Evolutionary conservation across 2,329 filamentous ascomycete genomes (phyloP).

Genomic region (Pseudogymnoascus sp.): DNA sequence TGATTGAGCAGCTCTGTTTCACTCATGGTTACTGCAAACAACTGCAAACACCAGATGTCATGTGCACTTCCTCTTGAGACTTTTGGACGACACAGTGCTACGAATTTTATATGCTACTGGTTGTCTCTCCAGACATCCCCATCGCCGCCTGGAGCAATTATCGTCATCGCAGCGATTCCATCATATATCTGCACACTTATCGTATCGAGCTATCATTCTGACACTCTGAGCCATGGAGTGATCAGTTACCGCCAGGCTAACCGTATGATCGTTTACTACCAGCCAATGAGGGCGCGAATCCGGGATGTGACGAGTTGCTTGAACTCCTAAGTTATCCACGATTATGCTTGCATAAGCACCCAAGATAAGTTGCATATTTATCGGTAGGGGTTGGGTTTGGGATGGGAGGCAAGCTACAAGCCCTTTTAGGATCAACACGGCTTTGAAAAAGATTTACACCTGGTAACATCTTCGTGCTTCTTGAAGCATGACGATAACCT

Average conservation of each 20-base stretch:
- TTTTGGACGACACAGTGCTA: neutral
- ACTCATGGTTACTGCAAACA: neutral
- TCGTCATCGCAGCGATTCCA: neutral
- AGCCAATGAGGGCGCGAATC: neutral
- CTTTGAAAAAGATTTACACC: neutral
- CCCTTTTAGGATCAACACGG: neutral
- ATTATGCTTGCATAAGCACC: conserved; percentile 2
- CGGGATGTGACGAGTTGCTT: neutral
- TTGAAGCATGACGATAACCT: neutral
- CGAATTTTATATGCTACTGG: neutral
- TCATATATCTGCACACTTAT: neutral
- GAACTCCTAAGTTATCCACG: neutral
- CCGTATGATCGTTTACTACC: neutral
- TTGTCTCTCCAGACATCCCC: neutral
- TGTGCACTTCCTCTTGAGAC: neutral
- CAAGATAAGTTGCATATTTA: neutral
- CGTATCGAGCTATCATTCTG: neutral
- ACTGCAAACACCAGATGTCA: neutral
- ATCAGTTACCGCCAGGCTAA: neutral
- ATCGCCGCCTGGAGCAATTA: neutral
- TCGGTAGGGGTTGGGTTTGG: neutral
- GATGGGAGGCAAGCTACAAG: neutral
- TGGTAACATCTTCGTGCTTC: neutral
- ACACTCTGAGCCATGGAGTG: neutral
- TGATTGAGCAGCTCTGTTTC: neutral